Conservation (phyloP, 2,329 filamentous ascomycete species). For the Trichophyton schoenleinii region DNA sequence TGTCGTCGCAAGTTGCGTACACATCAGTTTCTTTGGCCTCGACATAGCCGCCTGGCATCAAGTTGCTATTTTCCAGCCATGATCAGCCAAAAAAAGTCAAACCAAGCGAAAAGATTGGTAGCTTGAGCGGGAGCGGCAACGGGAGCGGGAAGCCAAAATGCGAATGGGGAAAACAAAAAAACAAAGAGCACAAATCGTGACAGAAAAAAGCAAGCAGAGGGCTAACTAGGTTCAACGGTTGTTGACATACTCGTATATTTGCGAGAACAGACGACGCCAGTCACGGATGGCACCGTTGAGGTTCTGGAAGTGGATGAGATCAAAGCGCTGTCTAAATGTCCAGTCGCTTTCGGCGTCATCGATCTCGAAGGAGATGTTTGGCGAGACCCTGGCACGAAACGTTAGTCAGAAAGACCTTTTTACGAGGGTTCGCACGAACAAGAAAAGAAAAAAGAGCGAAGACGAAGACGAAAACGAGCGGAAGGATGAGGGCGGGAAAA, state of each 20-base stretch:
- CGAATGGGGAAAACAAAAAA: background rate
- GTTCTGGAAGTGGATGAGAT: conserved; percentile 20
- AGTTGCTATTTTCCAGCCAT: conserved; percentile 24
- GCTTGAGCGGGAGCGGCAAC: background rate
- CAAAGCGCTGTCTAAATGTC: conserved; percentile 17
- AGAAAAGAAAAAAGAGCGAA: background rate
- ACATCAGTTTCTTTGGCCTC: conserved; percentile 30
- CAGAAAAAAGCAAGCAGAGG: background rate
- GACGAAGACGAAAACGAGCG: no score
- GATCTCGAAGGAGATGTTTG: conserved; percentile 20
- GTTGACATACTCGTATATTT: conserved; percentile 19
- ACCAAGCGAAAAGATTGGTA: background rate
- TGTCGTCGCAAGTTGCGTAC: conserved; percentile 10
- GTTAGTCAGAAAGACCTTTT: background rate
- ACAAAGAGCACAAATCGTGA: background rate
- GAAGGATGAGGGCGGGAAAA: background rate
- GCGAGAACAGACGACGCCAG: conserved; percentile 25
- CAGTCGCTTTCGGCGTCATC: conserved; percentile 21
- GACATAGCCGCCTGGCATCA: conserved; percentile 45
- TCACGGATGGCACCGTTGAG: conserved; percentile 19
- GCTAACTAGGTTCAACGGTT: background rate
- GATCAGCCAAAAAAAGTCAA: background rate
- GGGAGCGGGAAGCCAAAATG: background rate
- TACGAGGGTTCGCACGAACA: background rate
- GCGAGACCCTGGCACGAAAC: conserved; percentile 16